phyloP scores from a whole-genome alignment of 176 grass and related monocot genomes.

The Musa troglodytarum region DNA sequence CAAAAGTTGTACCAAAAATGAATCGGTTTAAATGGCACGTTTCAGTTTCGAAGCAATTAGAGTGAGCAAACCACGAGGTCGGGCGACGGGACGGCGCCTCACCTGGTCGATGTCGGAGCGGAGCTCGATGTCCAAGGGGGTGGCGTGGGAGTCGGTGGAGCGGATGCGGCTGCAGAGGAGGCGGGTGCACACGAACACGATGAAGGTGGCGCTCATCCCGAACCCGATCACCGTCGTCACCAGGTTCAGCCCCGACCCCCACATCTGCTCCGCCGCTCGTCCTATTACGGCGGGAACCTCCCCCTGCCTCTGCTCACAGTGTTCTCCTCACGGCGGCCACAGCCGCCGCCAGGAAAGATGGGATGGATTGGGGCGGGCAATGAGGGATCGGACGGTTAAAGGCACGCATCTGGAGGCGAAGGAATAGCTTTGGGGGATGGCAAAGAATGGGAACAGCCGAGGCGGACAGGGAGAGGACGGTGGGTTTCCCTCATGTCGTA shows the following conservation, averaged over 20 bases:
- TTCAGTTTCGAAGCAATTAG: conserved; percentile 4
- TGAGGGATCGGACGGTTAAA: neutral
- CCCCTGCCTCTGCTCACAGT: neutral
- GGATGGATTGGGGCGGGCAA: neutral
- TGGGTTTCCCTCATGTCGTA: too few relatives aligned
- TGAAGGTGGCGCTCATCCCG: conserved; percentile 90
- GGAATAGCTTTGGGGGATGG: conserved; percentile 42
- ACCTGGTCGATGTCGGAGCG: conserved; percentile 63
- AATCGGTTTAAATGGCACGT: neutral
- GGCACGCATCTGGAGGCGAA: neutral
- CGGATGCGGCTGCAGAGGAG: conserved; percentile 71
- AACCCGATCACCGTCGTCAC: conserved; percentile 97
- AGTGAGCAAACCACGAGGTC: conserved; percentile 1
- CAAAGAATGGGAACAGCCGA: conserved; percentile 35
- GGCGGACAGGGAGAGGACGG: neutral
- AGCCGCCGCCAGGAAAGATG: neutral
- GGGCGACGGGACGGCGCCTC: conserved; percentile 6
- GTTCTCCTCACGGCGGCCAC: neutral
- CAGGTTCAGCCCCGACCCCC: conserved; percentile 83
- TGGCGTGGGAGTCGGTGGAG: conserved; percentile 20
- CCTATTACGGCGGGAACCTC: neutral
- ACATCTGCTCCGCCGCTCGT: conserved; percentile 31
- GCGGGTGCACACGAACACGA: conserved; percentile 87
- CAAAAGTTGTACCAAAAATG: neutral
- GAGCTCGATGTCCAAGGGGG: conserved; percentile 56